Evolutionary conservation across 805 yeast genomes (phyloP).

Genomic region (Candida cerambycidarum): DNA sequence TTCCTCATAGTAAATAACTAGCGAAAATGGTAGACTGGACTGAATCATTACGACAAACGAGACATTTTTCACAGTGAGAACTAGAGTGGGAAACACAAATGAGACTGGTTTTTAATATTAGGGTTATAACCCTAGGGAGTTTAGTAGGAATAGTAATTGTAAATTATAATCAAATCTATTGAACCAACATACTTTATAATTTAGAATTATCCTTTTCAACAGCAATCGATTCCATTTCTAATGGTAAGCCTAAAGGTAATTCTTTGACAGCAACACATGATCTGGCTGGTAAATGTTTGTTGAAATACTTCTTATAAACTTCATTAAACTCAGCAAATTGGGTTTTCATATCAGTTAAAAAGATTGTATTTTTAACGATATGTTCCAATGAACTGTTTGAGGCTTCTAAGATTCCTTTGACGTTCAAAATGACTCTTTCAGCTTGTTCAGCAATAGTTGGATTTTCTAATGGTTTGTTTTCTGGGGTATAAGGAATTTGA

Average conservation of each 20-base stretch:
- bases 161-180: slow-evolving; percentile 2
- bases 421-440: slow-evolving; percentile 70
- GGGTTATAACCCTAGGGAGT: slow-evolving; percentile 12
- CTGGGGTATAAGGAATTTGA: slow-evolving; percentile 88
- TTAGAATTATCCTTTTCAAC: slow-evolving; percentile 48
- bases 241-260: slow-evolving; percentile 82
- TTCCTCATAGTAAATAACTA: slow-evolving; percentile 1
- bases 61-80: neutral
- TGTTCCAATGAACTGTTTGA: slow-evolving; percentile 81
- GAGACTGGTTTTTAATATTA: neutral
- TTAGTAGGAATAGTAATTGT: no score
- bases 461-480: slow-evolving; percentile 67
- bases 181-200: slow-evolving; percentile 21
- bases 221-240: slow-evolving; percentile 94
- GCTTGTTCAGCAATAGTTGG: slow-evolving; percentile 71
- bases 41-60: neutral
- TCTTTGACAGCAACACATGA: slow-evolving; percentile 94
- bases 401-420: slow-evolving; percentile 72
- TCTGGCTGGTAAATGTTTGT: slow-evolving; percentile 87
- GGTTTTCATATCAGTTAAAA: slow-evolving; percentile 81
- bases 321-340: slow-evolving; percentile 82
- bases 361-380: slow-evolving; percentile 84
- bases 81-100: neutral
- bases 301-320: slow-evolving; percentile 79
- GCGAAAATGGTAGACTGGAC: neutral